Base-by-base conservation (phyloP, 2,329 filamentous ascomycete genomes). In the Colletotrichum salicis region DNA sequence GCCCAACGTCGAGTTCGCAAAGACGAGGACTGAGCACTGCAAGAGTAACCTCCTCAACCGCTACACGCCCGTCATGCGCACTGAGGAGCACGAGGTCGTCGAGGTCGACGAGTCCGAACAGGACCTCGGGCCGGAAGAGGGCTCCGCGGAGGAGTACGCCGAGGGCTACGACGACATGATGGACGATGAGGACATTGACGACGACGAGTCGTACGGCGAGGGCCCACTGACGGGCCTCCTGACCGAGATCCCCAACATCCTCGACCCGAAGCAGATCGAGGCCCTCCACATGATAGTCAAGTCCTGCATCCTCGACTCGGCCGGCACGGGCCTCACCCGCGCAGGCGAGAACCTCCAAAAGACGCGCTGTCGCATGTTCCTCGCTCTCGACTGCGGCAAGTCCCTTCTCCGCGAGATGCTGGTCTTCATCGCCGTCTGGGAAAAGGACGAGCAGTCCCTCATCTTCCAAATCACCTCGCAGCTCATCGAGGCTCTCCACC, bases 401-500 rank as follows among this genome's bases (percentile, higher is more conserved):
- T 97, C 97, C 78, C 86, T 98, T 4, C 86, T 98, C 1, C 89
- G 96, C 67, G 96, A 98, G 80, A 89, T 98, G 77, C 86, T 98
- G 55, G 97, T 98, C 70, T 98, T 98, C 80, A 97, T 98, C 74
- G 96, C 96, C 5, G 95, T 97, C 10, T 98, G 96, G 96, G 96
- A 98, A 79, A 91, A 98, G 77, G 93, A 94, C 52, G 95, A 98
- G 80, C 92, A 96, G 72, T 95, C 97, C 73, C 90, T 97, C 48
- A 97, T 98, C 78, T 98, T 97, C 85, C 96, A 97, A 80, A 94
- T 98, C 80, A 98, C 97, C 81, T 93, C 95, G 56, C 95, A 98
- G 81, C 97, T 98, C 72, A 94, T 98, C 83, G 94, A 97, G 79
- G 94, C 96, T 0, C 93, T 98, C 58, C 91, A 98, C 62, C 92